Evolutionary conservation across 2,329 filamentous ascomycete genomes (phyloP).

Genomic region (Neurospora sp.): DNA sequence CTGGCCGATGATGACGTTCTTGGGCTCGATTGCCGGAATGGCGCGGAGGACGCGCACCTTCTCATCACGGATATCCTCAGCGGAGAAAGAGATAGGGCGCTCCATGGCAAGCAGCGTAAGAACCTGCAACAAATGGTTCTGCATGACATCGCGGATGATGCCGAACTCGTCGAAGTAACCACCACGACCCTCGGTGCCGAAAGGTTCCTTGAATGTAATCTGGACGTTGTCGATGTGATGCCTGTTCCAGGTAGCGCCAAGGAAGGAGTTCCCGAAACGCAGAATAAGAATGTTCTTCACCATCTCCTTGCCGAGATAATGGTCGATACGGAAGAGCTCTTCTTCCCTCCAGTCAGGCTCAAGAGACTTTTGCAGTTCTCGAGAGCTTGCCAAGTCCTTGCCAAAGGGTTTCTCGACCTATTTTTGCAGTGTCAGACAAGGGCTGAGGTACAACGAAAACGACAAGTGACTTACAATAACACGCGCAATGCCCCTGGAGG

Average conservation of each 20-base stretch:
- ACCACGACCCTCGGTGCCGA: slow-evolving; percentile 93
- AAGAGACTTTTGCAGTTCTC: slow-evolving; percentile 87
- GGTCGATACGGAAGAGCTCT: slow-evolving; percentile 97
- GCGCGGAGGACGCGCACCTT: slow-evolving; percentile 93
- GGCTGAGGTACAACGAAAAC: slow-evolving; percentile 1
- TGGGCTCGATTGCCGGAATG: slow-evolving; percentile 91
- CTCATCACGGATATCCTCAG: slow-evolving; percentile 97
- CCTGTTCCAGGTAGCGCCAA: slow-evolving; percentile 96
- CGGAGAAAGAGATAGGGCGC: slow-evolving; percentile 92
- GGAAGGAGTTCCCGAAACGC: slow-evolving; percentile 97
- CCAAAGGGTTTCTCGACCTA: slow-evolving; percentile 99
- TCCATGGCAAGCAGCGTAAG: slow-evolving; percentile 97
- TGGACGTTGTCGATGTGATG: slow-evolving; percentile 99
- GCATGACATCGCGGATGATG: slow-evolving; percentile 99
- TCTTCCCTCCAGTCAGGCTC: slow-evolving; percentile 98
- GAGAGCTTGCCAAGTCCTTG: slow-evolving; percentile 89
- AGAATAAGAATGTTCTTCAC: slow-evolving; percentile 99
- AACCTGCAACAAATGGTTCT: slow-evolving; percentile 96
- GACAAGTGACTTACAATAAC: slow-evolving; percentile 62
- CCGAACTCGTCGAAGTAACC: slow-evolving; percentile 99
- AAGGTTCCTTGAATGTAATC: slow-evolving; percentile 99
- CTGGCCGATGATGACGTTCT: slow-evolving; percentile 99
- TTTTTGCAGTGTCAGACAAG: slow-evolving; percentile 16
- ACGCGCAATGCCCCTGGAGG: slow-evolving; percentile 76
- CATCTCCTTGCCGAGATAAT: slow-evolving; percentile 99